Conservation (phyloP, 768 basidiomycete genomes). For the Hygrophorus russula region DNA sequence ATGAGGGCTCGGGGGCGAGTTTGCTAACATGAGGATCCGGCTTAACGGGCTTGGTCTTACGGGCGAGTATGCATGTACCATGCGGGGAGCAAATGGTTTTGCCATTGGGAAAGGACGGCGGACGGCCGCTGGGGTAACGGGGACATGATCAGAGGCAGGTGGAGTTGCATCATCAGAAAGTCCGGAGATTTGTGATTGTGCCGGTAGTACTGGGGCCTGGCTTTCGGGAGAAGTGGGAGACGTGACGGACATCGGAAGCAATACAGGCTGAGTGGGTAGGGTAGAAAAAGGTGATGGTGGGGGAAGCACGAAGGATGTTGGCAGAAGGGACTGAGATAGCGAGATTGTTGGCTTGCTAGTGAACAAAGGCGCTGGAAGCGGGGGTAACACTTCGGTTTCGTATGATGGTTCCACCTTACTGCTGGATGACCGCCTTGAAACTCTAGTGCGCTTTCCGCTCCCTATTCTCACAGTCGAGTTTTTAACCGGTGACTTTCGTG, state of each 20-base stretch:
- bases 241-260: neutral
- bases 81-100: slow-evolving; percentile 55
- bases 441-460: slow-evolving; percentile 34
- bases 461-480: slow-evolving; percentile 15
- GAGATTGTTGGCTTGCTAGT: slow-evolving; percentile 25
- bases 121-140: slow-evolving; percentile 6
- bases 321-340: slow-evolving; percentile 38
- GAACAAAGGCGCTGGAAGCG: slow-evolving; percentile 21
- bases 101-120: slow-evolving; percentile 38
- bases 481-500: slow-evolving; percentile 34
- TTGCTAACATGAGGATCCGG: slow-evolving; percentile 60
- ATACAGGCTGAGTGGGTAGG: slow-evolving; percentile 35
- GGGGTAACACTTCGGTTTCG: slow-evolving; percentile 30
- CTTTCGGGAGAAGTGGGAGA: neutral
- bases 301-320: slow-evolving; percentile 67
- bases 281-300: slow-evolving; percentile 66
- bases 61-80: slow-evolving; percentile 78
- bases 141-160: neutral
- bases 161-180: neutral
- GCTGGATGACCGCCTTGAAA: slow-evolving; percentile 36
- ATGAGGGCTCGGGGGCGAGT: slow-evolving; percentile 40
- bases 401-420: slow-evolving; percentile 24
- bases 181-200: neutral
- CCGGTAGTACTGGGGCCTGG: neutral
- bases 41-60: slow-evolving; percentile 72